Base-by-base conservation (phyloP, 805 yeast species). In the Yarrowia deformans region DNA sequence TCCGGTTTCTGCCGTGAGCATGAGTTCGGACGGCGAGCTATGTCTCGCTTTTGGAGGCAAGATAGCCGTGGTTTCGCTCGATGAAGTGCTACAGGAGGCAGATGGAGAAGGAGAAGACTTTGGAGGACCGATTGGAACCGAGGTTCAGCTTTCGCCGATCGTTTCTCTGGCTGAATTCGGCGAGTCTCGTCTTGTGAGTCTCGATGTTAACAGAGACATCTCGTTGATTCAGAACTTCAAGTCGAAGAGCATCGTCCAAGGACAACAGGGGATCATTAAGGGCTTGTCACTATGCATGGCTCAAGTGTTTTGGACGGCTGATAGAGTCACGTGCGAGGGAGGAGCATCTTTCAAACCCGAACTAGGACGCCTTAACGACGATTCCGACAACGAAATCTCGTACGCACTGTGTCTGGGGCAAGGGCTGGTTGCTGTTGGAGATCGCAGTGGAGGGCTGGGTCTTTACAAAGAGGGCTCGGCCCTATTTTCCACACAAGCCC, bases 21-120 rank as follows among this genome's bases (percentile, higher is more conserved):
- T 49, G 55, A 49, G 39, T 29, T 48, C 56, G 9, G 56, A 63
- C 12, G 56, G 56, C 0, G 48, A 40, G 23, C 10, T 63, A 0
- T 63, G 55, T 39, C 40, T 63, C 2, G 68, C 68, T 10, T 48
- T 40, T 48, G 56, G 46, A 37, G 56, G 68, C 16, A 63, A 63
- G 32, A 48, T 63, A 23, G 56, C 46, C 0, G 39, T 49, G 16
- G 68, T 48, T 3, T 35, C 68, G n/a, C 45, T 63, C 4, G 68
- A 60, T 14, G 66, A 60, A 9, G 42, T 60, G 14, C 52, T 60
- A n/a, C 66, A 60, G 9, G 66, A 60, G 3, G 52, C 34, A 5
- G 66, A 32, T 1, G 66, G 19, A 3, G 52, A 45, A 5, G 66
- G 40, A 3, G 66, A 34, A 3, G 52, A 60, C 19, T 60, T 39